Evolutionary conservation across 345 rosid species (phyloP).

Genomic region (Cardamine resedifolia): DNA sequence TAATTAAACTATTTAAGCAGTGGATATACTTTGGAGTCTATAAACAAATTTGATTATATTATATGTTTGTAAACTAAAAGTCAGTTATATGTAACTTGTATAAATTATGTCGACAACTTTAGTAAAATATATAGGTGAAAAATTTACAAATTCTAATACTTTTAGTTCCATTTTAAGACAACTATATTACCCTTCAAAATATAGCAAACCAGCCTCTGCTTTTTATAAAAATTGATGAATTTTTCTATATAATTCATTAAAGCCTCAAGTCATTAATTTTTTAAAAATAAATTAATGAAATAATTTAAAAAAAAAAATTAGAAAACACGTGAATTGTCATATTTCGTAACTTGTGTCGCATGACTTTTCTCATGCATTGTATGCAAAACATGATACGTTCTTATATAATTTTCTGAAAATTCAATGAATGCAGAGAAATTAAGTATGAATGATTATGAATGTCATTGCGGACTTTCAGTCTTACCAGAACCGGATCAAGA

Average conservation of each 20-base stretch:
- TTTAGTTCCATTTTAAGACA: background rate
- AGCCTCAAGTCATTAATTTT: background rate
- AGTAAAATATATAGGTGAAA: no score
- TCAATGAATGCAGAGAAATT: background rate
- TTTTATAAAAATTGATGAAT: background rate
- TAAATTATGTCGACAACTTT: background rate
- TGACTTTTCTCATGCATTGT: constrained; percentile 14
- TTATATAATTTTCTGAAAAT: background rate
- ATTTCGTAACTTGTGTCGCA: constrained; percentile 25
- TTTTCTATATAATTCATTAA: background rate
- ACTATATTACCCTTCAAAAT: background rate
- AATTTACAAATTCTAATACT: background rate
- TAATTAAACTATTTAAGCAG: background rate
- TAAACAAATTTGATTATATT: no score
- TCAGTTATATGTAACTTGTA: background rate
- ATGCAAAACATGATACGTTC: background rate
- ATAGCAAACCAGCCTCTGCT: background rate
- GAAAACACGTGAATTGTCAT: constrained; percentile 9
- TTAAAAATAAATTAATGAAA: background rate
- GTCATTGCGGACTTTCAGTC: background rate
- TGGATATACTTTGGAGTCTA: background rate
- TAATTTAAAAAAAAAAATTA: background rate
- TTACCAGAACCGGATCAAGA: background rate
- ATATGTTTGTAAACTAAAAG: background rate
- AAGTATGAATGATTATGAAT: background rate